Conservation (phyloP, 768 basidiomycete species). For the Wakefieldia striispora region DNA sequence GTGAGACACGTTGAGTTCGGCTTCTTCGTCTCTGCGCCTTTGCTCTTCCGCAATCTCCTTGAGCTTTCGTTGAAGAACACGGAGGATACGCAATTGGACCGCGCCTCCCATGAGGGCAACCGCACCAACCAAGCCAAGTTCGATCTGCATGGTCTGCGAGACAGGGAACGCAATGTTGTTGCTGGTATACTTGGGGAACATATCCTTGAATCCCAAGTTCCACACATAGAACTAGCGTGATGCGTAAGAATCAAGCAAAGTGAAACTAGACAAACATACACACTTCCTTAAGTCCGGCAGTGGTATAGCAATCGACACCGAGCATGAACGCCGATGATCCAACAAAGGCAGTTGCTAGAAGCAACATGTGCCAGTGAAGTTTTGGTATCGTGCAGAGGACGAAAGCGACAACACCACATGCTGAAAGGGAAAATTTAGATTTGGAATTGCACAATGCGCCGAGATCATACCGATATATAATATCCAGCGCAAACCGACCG, state of each 20-base stretch:
- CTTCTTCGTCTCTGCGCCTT: constrained; percentile 67
- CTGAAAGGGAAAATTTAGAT: constrained; percentile 37
- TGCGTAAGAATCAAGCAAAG: constrained; percentile 11
- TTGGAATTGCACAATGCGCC: constrained; percentile 19
- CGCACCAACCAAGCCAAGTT: constrained; percentile 84
- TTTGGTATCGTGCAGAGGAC: constrained; percentile 81
- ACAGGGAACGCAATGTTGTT: constrained; percentile 77
- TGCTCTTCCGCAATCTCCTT: constrained; percentile 78
- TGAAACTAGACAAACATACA: constrained; percentile 11
- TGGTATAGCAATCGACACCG: constrained; percentile 92
- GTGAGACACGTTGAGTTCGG: constrained; percentile 71
- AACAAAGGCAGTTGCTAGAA: constrained; percentile 85
- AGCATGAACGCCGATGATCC: constrained; percentile 89
- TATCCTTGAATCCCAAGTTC: constrained; percentile 81
- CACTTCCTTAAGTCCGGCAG: constrained; percentile 91
- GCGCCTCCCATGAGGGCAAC: constrained; percentile 84
- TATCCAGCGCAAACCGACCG: constrained; percentile 84
- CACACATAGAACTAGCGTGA: constrained; percentile 82
- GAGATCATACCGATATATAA: constrained; percentile 68
- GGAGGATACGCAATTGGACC: constrained; percentile 85
- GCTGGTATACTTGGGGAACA: constrained; percentile 76
- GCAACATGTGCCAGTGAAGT: constrained; percentile 83
- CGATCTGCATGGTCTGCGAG: constrained; percentile 89
- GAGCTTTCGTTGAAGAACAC: constrained; percentile 74
- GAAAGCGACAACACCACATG: constrained; percentile 73